Evolutionary conservation across 2,329 filamentous ascomycete species (phyloP).

Genomic region (Dryadomyces quercus-mongolicae): DNA sequence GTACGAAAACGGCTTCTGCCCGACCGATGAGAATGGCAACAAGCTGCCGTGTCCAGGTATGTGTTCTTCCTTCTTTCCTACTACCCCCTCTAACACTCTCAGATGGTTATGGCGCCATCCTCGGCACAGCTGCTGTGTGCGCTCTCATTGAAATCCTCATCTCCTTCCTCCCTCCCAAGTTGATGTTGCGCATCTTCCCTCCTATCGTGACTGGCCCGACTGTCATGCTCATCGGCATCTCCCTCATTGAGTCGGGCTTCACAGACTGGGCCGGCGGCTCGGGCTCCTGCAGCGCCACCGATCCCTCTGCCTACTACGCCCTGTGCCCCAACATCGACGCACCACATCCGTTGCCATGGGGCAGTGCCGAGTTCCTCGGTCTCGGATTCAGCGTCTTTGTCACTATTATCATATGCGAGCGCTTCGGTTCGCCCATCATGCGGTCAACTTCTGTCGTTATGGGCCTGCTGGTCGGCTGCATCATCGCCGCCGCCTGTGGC

Average conservation of each 20-base stretch:
- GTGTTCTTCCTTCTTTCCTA: not conserved
- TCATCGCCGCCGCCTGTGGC: slow-evolving; percentile 64
- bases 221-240: slow-evolving; percentile 59
- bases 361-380: slow-evolving; percentile 64
- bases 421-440: slow-evolving; percentile 75
- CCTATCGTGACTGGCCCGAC: slow-evolving; percentile 42
- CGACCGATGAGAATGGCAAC: slow-evolving; percentile 46
- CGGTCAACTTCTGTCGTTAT: slow-evolving; percentile 67
- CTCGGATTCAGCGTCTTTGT: slow-evolving; percentile 49
- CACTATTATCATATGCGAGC: slow-evolving; percentile 69
- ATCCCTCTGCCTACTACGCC: slow-evolving; percentile 40
- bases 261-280: slow-evolving; percentile 67
- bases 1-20: slow-evolving; percentile 62
- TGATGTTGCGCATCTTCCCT: slow-evolving; percentile 63
- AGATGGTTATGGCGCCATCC: slow-evolving; percentile 61
- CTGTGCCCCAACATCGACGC: slow-evolving; percentile 56
- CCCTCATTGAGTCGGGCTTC: slow-evolving; percentile 60
- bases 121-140: slow-evolving; percentile 57
- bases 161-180: slow-evolving; percentile 58
- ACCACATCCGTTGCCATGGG: slow-evolving; percentile 65
- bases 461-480: slow-evolving; percentile 63
- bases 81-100: not conserved
- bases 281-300: slow-evolving; percentile 42
- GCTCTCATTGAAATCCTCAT: slow-evolving; percentile 60
- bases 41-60: slow-evolving; percentile 52